Evolutionary conservation across 257 asterid species (phyloP).

Genomic region (Linaria vulgaris): DNA sequence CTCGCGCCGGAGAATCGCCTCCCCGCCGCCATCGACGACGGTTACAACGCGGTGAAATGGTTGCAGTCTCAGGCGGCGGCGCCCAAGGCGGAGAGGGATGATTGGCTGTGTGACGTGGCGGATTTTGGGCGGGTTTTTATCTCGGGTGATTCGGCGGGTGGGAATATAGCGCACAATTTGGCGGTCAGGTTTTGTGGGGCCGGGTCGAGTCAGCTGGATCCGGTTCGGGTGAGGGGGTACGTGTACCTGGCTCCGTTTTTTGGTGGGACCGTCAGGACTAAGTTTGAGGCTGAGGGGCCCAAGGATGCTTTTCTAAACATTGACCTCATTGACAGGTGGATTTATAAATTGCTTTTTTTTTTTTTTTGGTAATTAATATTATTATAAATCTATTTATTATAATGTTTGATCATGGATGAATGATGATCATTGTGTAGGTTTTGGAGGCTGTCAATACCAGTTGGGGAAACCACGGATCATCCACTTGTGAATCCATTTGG

Average conservation of each 20-base stretch:
- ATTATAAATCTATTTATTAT: too few species aligned
- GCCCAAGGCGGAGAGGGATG: conserved; percentile 44
- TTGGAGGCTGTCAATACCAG: conserved; percentile 67
- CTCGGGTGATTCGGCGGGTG: conserved; percentile 82
- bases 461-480: conserved; percentile 57
- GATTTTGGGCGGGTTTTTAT: conserved; percentile 55
- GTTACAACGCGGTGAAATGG: conserved; percentile 60
- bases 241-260: conserved; percentile 69
- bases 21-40: conserved; percentile 77
- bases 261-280: conserved; percentile 63
- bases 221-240: conserved; percentile 62
- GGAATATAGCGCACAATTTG: conserved; percentile 66
- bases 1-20: conserved; percentile 73
- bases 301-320: conserved; percentile 61
- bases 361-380: too few species aligned
- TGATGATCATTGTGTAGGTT: too few species aligned
- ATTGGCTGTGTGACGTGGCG: conserved; percentile 55
- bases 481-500: conserved; percentile 75
- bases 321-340: conserved; percentile 80
- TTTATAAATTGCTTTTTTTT: too few species aligned
- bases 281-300: conserved; percentile 68
- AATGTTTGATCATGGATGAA: too few species aligned
- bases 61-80: conserved; percentile 52
- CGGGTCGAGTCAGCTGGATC: conserved; percentile 24
- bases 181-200: conserved; percentile 54